A percentile compares a stretch with the other conserved stretches of the same genome.
phyloP scores from a whole-genome alignment of 306 rosid species.

The Quercus dentata region DNA sequence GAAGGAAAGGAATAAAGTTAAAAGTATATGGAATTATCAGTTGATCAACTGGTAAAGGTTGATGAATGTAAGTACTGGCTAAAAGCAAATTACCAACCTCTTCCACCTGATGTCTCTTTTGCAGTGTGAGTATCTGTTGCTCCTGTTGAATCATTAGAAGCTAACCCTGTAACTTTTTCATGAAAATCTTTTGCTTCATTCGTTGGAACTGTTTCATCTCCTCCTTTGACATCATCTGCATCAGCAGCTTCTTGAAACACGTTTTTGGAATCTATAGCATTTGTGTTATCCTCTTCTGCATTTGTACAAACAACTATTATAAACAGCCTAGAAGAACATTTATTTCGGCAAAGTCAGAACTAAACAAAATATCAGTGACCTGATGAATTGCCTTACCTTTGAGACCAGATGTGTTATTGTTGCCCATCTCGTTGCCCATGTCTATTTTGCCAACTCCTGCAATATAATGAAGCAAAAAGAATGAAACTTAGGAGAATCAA shows the following conservation, averaged over 20 bases:
- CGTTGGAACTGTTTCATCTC: conserved; percentile 25
- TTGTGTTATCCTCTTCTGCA: conserved; percentile 57
- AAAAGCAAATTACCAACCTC: conserved; percentile 11
- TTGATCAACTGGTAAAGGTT: background rate
- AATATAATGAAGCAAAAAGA: conserved; percentile 34
- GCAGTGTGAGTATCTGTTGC: background rate
- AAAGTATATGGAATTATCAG: background rate
- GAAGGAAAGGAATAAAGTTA: conserved; percentile 4
- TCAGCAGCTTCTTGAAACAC: conserved; percentile 18
- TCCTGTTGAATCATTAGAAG: conserved; percentile 23
- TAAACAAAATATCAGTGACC: background rate
- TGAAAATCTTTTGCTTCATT: conserved; percentile 24
- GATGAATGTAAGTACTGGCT: background rate
- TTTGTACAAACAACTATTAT: background rate
- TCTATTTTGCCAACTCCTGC: conserved; percentile 56
- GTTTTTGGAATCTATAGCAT: conserved; percentile 33
- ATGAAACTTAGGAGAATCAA: conserved; percentile 2
- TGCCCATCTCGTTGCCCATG: conserved; percentile 94
- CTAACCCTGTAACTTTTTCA: conserved; percentile 19
- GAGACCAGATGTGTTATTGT: conserved; percentile 53
- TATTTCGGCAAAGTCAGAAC: background rate
- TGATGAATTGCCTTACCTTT: conserved; percentile 47
- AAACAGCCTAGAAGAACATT: background rate
- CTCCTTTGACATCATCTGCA: conserved; percentile 25
- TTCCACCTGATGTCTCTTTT: conserved; percentile 12